Base-by-base conservation (phyloP, 176 grass and related monocot species). In the Triticum turgidum region DNA sequence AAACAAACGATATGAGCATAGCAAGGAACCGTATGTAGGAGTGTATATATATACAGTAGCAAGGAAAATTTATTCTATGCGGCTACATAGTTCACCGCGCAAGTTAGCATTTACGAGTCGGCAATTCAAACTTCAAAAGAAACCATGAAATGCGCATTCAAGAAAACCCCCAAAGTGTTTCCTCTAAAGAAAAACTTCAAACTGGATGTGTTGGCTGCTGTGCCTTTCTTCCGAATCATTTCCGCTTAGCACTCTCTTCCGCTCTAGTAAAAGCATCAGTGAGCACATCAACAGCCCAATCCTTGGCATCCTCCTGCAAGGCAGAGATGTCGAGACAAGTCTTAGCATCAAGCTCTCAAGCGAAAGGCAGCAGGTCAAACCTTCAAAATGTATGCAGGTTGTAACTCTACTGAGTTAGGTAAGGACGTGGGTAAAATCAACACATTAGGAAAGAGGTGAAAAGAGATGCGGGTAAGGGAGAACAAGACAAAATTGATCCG, bases 211-310 rank as follows among this genome's bases (percentile, higher is more conserved):
- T 25, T 68, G 25, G 69, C 44, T 47, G 44, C 44, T 47, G 49
- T 6, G 49, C 49, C 13, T 52, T 52, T 52, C 4, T 85, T 77
- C 39, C 35, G 49, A 42, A 63, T 94, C 65, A 96, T 63, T 91
- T 98, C 45, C 67, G 34, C 82, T 96, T 99, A 38, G 58, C 89
- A 68, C 65, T 89, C 65, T 99, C 94, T 96, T 99, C 94, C 20
- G 80, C 92, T 89, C 97, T 88, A 9, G 92, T 93, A 73, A 96
- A 86, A 29, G 89, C 87, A 87, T 99, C 92, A 11, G 71, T 91
- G 74, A 96, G 76, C 69, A 93, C 83, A 86, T 99, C 94, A 10
- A 86, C 88, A 58, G 89, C 86, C 90, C 97, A 99, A 89, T 96
- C 94, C 79, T 89, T 94, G 75, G 92, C 86, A 74, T 99, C 80